A percentile compares a stretch with the other conserved stretches of the same genome.
Conservation (phyloP, 768 basidiomycete genomes). For the Pleurotus tuoliensis region DNA sequence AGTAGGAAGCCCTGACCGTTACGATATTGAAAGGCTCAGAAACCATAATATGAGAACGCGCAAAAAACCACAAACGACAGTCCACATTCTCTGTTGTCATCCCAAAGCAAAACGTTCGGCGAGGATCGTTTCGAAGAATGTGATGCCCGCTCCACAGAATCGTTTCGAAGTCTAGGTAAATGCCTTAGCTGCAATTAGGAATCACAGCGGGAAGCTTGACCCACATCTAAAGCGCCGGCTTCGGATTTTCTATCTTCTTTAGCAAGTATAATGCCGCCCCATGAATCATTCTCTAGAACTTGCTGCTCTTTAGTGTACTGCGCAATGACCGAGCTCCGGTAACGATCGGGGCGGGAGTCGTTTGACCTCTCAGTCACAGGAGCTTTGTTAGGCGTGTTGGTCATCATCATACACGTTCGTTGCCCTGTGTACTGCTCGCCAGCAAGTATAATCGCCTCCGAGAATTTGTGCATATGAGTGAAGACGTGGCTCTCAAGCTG, state of each 20-base stretch:
- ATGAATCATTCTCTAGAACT: neutral
- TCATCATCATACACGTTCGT: neutral
- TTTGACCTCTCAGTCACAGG: neutral
- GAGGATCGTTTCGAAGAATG: slow-evolving; percentile 10
- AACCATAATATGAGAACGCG: slow-evolving; percentile 8
- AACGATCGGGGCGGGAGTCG: neutral
- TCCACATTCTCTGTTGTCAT: slow-evolving; percentile 7
- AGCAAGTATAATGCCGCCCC: neutral
- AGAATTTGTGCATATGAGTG: neutral
- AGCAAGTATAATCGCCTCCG: neutral
- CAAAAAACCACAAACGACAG: slow-evolving; percentile 8
- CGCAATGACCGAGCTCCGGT: neutral
- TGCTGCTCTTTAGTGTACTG: neutral
- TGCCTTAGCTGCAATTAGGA: neutral
- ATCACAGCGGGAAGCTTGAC: neutral
- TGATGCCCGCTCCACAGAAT: slow-evolving; percentile 5
- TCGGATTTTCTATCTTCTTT: neutral
- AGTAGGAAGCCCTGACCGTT: neutral
- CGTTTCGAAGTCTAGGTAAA: neutral
- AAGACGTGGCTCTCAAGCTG: neutral
- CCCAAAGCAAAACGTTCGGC: slow-evolving; percentile 6
- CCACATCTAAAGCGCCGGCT: neutral
- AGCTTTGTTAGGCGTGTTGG: neutral
- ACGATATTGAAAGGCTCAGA: slow-evolving; percentile 2
- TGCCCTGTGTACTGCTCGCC: neutral